Conservation (phyloP, 2,329 filamentous ascomycete species). For the Cytospora piceae region DNA sequence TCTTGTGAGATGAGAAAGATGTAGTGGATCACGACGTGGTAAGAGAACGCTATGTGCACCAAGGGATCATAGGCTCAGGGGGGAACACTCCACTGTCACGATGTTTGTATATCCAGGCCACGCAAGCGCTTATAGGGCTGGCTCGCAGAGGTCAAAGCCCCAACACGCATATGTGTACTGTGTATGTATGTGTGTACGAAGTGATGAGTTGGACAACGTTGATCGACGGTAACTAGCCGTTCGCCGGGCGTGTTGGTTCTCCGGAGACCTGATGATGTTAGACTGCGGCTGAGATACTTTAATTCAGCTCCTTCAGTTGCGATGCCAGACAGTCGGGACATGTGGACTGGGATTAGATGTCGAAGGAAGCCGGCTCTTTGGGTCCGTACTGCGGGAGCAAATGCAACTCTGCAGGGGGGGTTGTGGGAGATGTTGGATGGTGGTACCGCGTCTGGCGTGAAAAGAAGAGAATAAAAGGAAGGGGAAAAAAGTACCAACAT, state of each 20-base stretch:
- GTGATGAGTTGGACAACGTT: background rate
- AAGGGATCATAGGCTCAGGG: slow-evolving; percentile 25
- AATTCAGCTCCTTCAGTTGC: background rate
- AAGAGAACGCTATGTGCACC: slow-evolving; percentile 20
- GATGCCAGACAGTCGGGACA: slow-evolving; percentile 1
- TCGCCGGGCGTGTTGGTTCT: background rate
- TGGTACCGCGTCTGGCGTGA: slow-evolving; percentile 6
- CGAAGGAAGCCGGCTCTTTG: slow-evolving; percentile 10
- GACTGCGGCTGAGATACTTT: slow-evolving; percentile 15
- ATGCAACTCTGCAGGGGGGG: background rate
- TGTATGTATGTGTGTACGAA: background rate
- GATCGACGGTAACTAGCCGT: slow-evolving; percentile 5
- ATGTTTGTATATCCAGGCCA: slow-evolving; percentile 21
- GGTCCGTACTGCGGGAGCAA: background rate
- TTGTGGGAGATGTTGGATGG: too few relatives aligned
- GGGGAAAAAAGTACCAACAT: background rate
- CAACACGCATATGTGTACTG: background rate
- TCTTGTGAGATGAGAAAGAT: slow-evolving; percentile 14
- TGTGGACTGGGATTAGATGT: background rate
- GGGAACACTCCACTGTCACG: slow-evolving; percentile 23
- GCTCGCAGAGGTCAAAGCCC: background rate
- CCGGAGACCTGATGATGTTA: too few relatives aligned
- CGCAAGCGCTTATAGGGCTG: slow-evolving; percentile 17
- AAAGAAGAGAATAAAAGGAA: background rate
- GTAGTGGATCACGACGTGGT: slow-evolving; percentile 10